Conservation (phyloP, 345 rosid genomes). For the Eucalyptus tenuipes region DNA sequence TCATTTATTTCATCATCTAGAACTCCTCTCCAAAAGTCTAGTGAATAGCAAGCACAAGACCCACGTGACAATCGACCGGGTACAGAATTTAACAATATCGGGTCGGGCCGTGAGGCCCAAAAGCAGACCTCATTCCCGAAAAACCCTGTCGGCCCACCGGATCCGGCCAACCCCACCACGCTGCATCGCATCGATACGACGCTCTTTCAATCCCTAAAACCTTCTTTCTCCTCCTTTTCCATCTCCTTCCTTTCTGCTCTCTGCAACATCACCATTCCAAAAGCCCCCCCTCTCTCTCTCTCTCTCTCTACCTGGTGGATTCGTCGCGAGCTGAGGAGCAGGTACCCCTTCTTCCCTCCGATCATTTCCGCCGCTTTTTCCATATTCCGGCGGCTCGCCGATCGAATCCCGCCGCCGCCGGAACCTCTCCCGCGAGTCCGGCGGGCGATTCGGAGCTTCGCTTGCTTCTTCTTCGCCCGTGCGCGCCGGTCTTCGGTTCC, state of each 20-base stretch:
- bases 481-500: neutral
- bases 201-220: neutral
- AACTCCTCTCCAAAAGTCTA: neutral
- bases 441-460: neutral
- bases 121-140: neutral
- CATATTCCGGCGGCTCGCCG: neutral
- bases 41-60: neutral
- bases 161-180: neutral
- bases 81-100: neutral
- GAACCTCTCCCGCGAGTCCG: neutral
- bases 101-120: neutral
- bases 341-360: neutral
- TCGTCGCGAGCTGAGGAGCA: neutral
- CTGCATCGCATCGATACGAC: neutral
- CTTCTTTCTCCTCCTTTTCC: neutral
- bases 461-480: rapidly evolving
- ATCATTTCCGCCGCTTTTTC: neutral
- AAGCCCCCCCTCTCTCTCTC: neutral
- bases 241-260: neutral
- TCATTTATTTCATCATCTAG: neutral
- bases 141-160: neutral
- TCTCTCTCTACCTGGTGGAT: neutral
- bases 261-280: neutral
- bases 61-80: neutral
- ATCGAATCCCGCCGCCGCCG: neutral